Base-by-base conservation (phyloP, 768 basidiomycete species). In the Chalciporus piperatus region DNA sequence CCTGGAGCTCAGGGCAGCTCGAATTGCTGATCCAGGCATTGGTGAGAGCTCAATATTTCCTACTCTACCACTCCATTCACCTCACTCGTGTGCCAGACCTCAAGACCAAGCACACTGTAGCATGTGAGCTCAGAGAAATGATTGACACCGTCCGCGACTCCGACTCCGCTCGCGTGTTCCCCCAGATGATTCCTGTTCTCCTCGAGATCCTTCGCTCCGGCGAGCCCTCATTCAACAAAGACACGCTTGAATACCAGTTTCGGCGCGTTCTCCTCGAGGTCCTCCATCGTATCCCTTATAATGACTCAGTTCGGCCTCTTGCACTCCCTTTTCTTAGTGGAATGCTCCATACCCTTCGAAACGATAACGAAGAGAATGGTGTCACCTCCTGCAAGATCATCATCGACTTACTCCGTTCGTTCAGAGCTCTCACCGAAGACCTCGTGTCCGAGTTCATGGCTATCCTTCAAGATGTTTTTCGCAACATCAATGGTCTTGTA, bases 311-410 rank as follows among this genome's bases (percentile, higher is more conserved):
- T 19, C 81, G 88, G 37, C 76, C 79, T 46, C 85, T 89, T 56
- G 77, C 83, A 16, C 71, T 77, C 13, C 66, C 78, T 2, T 80
- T 98, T 41, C 88, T 89, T 66, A 77, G 76, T 48, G 85, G 92
- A 47, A 84, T 97, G 83, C 77, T 98, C 33, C 78, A 91, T 55
- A 75, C 93, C 47, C 77, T 98, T 27, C 85, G 88, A 22, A 74
- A 81, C 58, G 97, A 99, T 73, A 98, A 97, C 66, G 97, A 99
- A 71, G 97, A 99, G 66, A 95, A 94, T 63, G 97, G 91, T 3
- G 79, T 87, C 28, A 79, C 85, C 2, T 89, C 87, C 49, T 92
- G 94, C 78, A 98, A 98, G 72, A 88, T 85, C 50, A 77, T 97
- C 62, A 86, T 92, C 52, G 96, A 99, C 71, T 77, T 94, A 19